Conservation (phyloP, 2,329 filamentous ascomycete genomes). For the Akanthomyces lecanii region DNA sequence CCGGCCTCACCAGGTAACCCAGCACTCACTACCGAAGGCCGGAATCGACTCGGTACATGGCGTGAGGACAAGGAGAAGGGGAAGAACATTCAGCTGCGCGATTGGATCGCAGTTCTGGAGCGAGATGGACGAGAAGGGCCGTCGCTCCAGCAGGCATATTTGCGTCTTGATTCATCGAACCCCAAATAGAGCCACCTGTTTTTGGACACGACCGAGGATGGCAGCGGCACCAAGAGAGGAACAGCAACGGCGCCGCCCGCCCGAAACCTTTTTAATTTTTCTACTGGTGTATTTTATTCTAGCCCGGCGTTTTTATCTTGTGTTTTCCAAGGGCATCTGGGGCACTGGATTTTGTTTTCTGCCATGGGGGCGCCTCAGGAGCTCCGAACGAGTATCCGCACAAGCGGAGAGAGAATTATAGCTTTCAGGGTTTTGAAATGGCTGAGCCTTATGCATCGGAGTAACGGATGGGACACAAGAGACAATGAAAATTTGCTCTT, state of each 20-base stretch:
- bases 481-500: slow-evolving; percentile 7
- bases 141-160: slow-evolving; percentile 57
- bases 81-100: slow-evolving; percentile 75
- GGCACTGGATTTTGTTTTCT: slow-evolving; percentile 5
- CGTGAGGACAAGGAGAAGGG: slow-evolving; percentile 76
- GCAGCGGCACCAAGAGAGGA: neutral
- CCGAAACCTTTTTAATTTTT: slow-evolving; percentile 25
- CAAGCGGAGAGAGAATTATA: neutral
- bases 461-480: slow-evolving; percentile 11
- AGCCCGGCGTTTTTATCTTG: slow-evolving; percentile 31
- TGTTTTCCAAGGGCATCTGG: slow-evolving; percentile 1
- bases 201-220: slow-evolving; percentile 12
- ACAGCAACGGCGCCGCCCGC: neutral
- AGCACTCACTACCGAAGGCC: slow-evolving; percentile 52
- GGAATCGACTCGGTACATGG: slow-evolving; percentile 66
- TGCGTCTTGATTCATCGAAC: slow-evolving; percentile 47
- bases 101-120: slow-evolving; percentile 76
- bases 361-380: neutral
- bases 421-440: slow-evolving; percentile 1
- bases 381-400: neutral
- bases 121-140: slow-evolving; percentile 65
- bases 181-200: slow-evolving; percentile 33
- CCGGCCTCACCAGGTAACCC: slow-evolving; percentile 30
- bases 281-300: slow-evolving; percentile 28
- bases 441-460: slow-evolving; percentile 9